Base-by-base conservation (phyloP, 176 grass and related monocot genomes). In the Lolium perenne region DNA sequence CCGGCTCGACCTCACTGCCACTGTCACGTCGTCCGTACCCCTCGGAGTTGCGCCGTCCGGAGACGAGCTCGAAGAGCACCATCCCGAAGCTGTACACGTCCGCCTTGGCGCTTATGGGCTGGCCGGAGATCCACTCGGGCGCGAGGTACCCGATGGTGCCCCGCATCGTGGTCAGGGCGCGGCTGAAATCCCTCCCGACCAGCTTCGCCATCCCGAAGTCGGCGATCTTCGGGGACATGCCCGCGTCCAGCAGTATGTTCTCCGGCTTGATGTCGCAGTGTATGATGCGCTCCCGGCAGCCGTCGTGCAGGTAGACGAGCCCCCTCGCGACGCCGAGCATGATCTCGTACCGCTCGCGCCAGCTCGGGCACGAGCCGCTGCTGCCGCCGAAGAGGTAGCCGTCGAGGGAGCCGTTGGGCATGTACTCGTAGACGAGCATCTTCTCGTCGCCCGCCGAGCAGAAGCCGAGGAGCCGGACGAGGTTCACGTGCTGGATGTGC, bases 181-280 rank as follows among this genome's bases (percentile, higher is more conserved):
- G 41, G 41, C 41, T 43, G 41, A 43, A 43, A 1, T 43, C 41
- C 41, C 41, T 43, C 7, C 41, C 41, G 41, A 43, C 41, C 6
- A 43, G 41, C 41, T 43, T 43, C 41, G 41, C 41, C 41, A 43
- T 43, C 41, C 41, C 41, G 41, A 43, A 43, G 41, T 43, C 41
- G 41, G 41, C 41, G 41, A 43, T 43, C 41, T 8, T 43, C 6
- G 41, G 41, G 41, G 41, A 43, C 41, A 43, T 43, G 41, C 41
- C 41, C 41, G 41, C 97, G 70, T 96, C 92, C 7, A 99, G 90
- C 3, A 99, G 92, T 84, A 99, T 99, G 89, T 99, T 99, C 85
- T 99, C 97, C 0, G 97, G 97, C 84, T 99, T 99, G 79, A 99
- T 94, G 83, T 99, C 97, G 55, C 97, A 99, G 76, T 99, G 97